These are phyloP conservation scores for Ophiocordyceps camponoti-floridani DNA, from an alignment of 2,329 filamentous ascomycete species.

Conservation along the genomic window DNA sequence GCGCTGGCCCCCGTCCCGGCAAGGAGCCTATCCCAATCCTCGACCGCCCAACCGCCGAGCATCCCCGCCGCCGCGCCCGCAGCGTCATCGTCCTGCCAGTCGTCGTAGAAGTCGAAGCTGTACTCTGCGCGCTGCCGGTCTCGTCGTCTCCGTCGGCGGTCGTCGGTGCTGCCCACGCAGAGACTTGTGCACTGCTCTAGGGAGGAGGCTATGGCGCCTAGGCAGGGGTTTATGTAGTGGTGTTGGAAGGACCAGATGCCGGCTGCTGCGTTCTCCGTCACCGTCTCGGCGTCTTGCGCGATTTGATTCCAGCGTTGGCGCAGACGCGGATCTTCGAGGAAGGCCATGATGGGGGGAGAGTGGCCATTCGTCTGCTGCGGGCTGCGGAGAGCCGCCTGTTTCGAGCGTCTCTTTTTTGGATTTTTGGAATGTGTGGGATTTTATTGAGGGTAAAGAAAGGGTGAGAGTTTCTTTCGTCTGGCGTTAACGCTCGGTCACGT, in stretches of 20 bases:
- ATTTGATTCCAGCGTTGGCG: constrained; percentile 90
- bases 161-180: constrained; percentile 55
- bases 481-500: too few species aligned
- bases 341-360: constrained; percentile 26
- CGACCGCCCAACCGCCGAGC: constrained; percentile 56
- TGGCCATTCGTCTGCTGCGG: not conserved
- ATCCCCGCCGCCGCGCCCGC: constrained; percentile 30
- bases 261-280: constrained; percentile 81
- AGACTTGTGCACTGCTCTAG: constrained; percentile 56
- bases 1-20: constrained; percentile 49
- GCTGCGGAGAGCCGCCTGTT: not conserved
- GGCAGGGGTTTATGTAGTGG: constrained; percentile 67
- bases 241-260: constrained; percentile 81
- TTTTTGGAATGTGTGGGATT: too few species aligned
- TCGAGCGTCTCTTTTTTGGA: too few species aligned
- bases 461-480: not conserved
- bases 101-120: constrained; percentile 94
- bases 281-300: constrained; percentile 74
- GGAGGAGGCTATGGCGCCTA: constrained; percentile 46
- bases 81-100: constrained; percentile 65
- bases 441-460: not conserved
- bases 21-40: constrained; percentile 72
- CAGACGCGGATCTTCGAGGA: constrained; percentile 68
- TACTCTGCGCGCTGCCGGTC: constrained; percentile 52
- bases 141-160: constrained; percentile 49